Evolutionary conservation across 225 moss, liverwort and hornwort genomes (phyloP).

Genomic region (Physcomitrellopsis africana): DNA sequence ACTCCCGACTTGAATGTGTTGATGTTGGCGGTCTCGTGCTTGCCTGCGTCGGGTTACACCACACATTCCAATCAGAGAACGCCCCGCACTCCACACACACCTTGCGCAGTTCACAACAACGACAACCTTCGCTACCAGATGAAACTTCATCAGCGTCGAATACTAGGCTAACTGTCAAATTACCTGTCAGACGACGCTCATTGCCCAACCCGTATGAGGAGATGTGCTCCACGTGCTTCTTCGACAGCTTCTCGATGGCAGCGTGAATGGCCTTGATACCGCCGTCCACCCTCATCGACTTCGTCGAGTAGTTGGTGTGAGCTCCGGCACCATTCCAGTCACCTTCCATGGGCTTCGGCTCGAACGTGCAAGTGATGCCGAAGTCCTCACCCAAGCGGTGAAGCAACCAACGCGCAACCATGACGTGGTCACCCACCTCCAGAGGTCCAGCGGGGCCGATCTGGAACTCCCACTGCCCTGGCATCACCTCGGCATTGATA

Average conservation of each 20-base stretch:
- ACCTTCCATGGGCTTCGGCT: conserved; percentile 97
- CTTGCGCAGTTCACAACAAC: too few species aligned
- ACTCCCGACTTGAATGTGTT: conserved; percentile 82
- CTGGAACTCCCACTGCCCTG: conserved; percentile 97
- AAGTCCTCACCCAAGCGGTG: conserved; percentile 91
- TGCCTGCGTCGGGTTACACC: conserved; percentile 28
- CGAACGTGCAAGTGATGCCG: conserved; percentile 87
- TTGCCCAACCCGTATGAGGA: conserved; percentile 75
- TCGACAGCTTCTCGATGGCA: conserved; percentile 87
- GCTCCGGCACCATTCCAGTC: conserved; percentile 99
- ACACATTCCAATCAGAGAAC: background rate
- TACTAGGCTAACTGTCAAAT: background rate
- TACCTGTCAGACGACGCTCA: conserved; percentile 77
- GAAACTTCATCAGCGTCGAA: background rate
- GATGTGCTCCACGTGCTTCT: conserved; percentile 88
- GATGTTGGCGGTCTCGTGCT: conserved; percentile 91
- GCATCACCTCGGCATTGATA: conserved; percentile 97
- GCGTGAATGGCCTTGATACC: conserved; percentile 82
- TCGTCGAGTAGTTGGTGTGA: conserved; percentile 93
- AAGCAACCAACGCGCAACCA: conserved; percentile 87
- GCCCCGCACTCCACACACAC: too few species aligned
- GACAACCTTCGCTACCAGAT: too few species aligned
- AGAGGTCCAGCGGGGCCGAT: conserved; percentile 90
- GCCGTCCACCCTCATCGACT: conserved; percentile 79
- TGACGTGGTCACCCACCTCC: conserved; percentile 90